phyloP scores from a whole-genome alignment of 257 asterid species.

The Parsonsia alboflavescens region DNA sequence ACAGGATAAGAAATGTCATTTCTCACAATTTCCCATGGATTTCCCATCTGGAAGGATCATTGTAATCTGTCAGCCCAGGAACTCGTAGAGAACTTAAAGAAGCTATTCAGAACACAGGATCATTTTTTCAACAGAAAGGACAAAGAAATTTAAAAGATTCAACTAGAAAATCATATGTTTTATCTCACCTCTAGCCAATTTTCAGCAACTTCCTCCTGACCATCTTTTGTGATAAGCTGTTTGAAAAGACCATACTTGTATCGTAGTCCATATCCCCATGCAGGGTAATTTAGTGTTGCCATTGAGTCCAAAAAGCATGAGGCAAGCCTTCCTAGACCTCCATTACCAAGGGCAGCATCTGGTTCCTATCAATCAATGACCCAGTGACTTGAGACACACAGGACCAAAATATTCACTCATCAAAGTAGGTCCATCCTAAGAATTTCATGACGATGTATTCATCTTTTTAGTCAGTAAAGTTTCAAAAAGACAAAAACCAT shows the following conservation, averaged over 20 bases:
- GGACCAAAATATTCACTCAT: neutral
- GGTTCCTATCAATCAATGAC: slow-evolving; percentile 37
- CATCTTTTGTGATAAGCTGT: slow-evolving; percentile 58
- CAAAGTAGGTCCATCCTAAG: neutral
- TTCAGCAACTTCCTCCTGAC: slow-evolving; percentile 66
- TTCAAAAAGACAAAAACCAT: neutral
- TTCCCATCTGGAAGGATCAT: slow-evolving; percentile 43
- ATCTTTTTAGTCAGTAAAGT: neutral
- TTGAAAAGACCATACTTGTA: slow-evolving; percentile 60
- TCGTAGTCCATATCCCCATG: slow-evolving; percentile 68
- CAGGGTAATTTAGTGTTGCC: slow-evolving; percentile 60
- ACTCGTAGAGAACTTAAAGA: slow-evolving; percentile 3
- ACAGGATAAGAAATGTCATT: slow-evolving; percentile 53
- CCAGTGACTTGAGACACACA: neutral
- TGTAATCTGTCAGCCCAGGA: slow-evolving; percentile 12
- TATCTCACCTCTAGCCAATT: slow-evolving; percentile 51
- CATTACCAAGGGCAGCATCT: slow-evolving; percentile 68
- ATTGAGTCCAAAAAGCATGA: slow-evolving; percentile 63
- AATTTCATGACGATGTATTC: neutral
- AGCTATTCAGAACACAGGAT: neutral
- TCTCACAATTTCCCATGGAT: slow-evolving; percentile 65
- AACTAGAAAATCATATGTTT: neutral
- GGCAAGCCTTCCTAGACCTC: slow-evolving; percentile 64
- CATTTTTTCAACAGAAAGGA: neutral
- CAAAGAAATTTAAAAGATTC: neutral